Conservation (phyloP, 2,329 filamentous ascomycete genomes). For the Periconia sp. region DNA sequence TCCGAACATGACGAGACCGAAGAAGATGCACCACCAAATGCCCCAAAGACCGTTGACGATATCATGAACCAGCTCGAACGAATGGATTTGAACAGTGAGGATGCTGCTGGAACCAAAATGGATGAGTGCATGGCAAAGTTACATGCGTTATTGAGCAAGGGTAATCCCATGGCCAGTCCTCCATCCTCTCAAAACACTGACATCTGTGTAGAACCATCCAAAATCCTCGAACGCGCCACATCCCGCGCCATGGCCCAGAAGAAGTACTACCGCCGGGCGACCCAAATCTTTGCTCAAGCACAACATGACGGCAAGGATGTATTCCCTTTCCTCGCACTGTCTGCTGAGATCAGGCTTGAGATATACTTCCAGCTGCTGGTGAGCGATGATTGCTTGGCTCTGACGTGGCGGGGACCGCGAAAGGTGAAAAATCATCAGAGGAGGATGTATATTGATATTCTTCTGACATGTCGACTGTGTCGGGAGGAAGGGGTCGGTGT, state of each 20-base stretch:
- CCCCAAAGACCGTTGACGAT: not conserved
- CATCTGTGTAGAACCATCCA: not conserved
- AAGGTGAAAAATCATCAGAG: slow-evolving; percentile 14
- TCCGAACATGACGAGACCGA: no score
- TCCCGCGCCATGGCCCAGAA: slow-evolving; percentile 3
- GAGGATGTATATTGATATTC: slow-evolving; percentile 14
- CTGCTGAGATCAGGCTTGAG: slow-evolving; percentile 16
- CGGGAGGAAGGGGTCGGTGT: slow-evolving; percentile 11
- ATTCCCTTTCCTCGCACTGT: slow-evolving; percentile 19
- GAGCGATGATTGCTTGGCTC: slow-evolving; percentile 13
- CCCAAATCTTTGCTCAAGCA: not conserved
- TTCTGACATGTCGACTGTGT: slow-evolving; percentile 13
- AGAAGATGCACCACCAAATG: no score
- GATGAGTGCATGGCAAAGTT: slow-evolving; percentile 8
- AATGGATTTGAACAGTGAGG: not conserved
- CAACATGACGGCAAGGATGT: not conserved
- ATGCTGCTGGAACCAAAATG: not conserved
- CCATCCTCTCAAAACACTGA: not conserved
- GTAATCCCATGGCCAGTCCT: not conserved
- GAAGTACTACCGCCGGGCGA: slow-evolving; percentile 5
- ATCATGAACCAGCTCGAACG: not conserved
- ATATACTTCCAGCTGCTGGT: slow-evolving; percentile 22
- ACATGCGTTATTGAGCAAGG: slow-evolving; percentile 8
- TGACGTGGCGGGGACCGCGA: slow-evolving; percentile 15
- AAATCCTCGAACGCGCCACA: slow-evolving; percentile 1